These are phyloP conservation scores for Solanum ahanhuiri DNA, from an alignment of 257 asterid genomes.

Conservation along the genomic window DNA sequence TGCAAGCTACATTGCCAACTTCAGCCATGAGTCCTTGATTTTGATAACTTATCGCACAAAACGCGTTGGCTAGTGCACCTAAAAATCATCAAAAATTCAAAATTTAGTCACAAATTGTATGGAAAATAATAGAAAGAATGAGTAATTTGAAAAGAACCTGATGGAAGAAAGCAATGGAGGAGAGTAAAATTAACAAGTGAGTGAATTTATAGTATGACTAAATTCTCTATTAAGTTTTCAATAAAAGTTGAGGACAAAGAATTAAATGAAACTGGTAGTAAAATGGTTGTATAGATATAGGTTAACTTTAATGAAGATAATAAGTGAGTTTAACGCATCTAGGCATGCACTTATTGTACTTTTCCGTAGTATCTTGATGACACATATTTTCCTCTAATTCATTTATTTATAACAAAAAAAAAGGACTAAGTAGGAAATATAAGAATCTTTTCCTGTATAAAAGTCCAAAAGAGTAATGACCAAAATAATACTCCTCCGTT, in stretches of 20 bases:
- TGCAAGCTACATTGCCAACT: slow-evolving; percentile 1
- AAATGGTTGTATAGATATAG: background rate
- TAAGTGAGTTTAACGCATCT: background rate
- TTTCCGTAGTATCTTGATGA: background rate
- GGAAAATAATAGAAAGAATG: background rate
- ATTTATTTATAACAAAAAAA: background rate
- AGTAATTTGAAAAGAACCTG: background rate
- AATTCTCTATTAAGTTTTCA: background rate
- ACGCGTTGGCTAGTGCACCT: background rate
- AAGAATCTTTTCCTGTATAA: background rate
- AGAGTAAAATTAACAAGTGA: background rate
- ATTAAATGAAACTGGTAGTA: background rate
- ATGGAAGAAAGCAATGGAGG: background rate
- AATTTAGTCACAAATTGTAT: too few relatives aligned
- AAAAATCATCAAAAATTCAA: background rate
- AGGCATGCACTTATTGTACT: background rate
- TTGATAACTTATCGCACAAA: background rate
- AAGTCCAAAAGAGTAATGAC: background rate
- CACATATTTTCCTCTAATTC: background rate
- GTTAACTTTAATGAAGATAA: background rate
- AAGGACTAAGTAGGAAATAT: background rate
- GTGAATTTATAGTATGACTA: background rate
- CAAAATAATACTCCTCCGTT: background rate
- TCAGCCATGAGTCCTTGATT: slow-evolving; percentile 34
- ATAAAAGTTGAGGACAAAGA: background rate